Conservation (phyloP, 1,284 basidiomycete species). For the Tremellales sp. region DNA sequence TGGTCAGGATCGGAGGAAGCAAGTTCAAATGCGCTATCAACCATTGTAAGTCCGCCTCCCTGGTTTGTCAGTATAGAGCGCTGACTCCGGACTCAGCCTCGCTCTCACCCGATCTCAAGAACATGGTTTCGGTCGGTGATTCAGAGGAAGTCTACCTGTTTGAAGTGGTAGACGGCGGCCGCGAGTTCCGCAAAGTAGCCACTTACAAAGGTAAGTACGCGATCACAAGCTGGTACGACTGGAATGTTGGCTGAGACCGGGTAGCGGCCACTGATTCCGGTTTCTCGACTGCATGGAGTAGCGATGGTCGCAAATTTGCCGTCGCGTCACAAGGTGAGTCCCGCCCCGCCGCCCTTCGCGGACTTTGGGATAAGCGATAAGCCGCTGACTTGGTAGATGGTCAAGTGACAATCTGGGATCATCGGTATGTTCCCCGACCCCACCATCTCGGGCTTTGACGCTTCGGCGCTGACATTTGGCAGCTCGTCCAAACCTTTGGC, state of each 20-base stretch:
- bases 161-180: slow-evolving; percentile 43
- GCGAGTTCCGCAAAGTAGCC: slow-evolving; percentile 41
- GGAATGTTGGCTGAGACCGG: not conserved
- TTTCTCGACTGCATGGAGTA: slow-evolving; percentile 47
- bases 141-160: slow-evolving; percentile 46
- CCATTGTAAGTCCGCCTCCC: slow-evolving; percentile 36
- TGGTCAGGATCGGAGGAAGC: slow-evolving; percentile 36
- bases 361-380: not conserved
- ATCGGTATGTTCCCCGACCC: slow-evolving; percentile 25
- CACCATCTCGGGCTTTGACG: not conserved
- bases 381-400: slow-evolving; percentile 33
- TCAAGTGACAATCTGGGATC: slow-evolving; percentile 49
- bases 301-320: slow-evolving; percentile 48
- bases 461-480: not conserved
- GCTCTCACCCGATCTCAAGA: slow-evolving; percentile 43
- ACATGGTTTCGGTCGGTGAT: slow-evolving; percentile 48
- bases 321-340: slow-evolving; percentile 44
- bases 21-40: slow-evolving; percentile 44
- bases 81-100: slow-evolving; percentile 27
- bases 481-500: slow-evolving; percentile 41
- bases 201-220: slow-evolving; percentile 32
- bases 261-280: slow-evolving; percentile 43
- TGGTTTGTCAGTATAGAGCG: not conserved
- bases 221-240: not conserved
- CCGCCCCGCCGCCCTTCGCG: not conserved